Percentiles rank a stretch among this genome's conserved stretches.
Evolutionary conservation across 2,329 filamentous ascomycete species (phyloP).

Genomic region (Aspergillus sp.): DNA sequence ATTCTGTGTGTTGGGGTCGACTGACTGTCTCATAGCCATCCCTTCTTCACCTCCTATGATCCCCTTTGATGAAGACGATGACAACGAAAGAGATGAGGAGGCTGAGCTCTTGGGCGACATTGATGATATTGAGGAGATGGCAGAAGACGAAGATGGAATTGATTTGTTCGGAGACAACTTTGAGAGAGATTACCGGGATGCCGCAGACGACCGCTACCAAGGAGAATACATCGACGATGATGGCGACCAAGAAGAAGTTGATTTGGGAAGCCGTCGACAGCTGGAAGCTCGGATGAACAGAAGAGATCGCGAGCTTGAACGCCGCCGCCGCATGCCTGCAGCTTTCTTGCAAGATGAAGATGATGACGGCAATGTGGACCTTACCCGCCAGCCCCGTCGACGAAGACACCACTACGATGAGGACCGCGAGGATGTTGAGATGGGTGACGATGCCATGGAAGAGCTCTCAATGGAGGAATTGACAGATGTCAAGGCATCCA

Average conservation of each 20-base stretch:
- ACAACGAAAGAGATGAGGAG: conserved; percentile 46
- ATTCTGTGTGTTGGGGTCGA: not conserved
- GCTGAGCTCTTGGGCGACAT: conserved; percentile 59
- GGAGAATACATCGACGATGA: conserved; percentile 61
- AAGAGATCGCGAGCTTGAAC: conserved; percentile 57
- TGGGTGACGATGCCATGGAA: conserved; percentile 91
- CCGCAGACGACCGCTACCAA: conserved; percentile 49
- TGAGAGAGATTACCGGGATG: conserved; percentile 55
- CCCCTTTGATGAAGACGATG: conserved; percentile 45
- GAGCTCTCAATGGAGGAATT: conserved; percentile 89
- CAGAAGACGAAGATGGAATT: conserved; percentile 65
- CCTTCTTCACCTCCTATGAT: conserved; percentile 59
- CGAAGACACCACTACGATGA: conserved; percentile 90
- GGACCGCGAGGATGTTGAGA: conserved; percentile 80
- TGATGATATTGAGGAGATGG: conserved; percentile 64
- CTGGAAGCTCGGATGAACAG: conserved; percentile 59
- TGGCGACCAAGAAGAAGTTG: conserved; percentile 59
- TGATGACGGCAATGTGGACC: conserved; percentile 76
- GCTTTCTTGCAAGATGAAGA: conserved; percentile 63
- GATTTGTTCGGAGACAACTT: conserved; percentile 66
- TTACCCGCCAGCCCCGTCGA: conserved; percentile 79
- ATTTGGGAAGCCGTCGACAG: conserved; percentile 53
- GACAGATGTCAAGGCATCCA: conserved; percentile 87
- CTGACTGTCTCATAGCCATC: conserved; percentile 30
- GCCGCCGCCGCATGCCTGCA: conserved; percentile 55